phyloP scores from a whole-genome alignment of 2,329 filamentous ascomycete genomes.

The Exophiala spinifera region DNA sequence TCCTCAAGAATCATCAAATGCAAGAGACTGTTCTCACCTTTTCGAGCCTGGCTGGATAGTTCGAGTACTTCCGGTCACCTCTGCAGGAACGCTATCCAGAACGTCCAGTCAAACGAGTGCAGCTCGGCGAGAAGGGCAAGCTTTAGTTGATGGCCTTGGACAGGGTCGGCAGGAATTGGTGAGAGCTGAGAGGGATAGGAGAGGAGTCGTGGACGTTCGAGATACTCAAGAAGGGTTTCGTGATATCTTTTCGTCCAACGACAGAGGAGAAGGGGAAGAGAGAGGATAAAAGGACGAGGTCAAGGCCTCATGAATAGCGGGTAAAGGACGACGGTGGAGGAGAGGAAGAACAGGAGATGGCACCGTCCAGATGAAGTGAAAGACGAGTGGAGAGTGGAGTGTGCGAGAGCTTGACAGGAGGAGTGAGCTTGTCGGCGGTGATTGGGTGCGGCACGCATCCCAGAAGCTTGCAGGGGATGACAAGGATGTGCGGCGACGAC shows the following conservation, averaged over 20 bases:
- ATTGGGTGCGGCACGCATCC: conserved; percentile 20
- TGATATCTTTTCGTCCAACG: conserved; percentile 27
- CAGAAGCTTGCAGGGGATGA: conserved; percentile 26
- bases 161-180: conserved; percentile 21
- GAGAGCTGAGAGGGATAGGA: conserved; percentile 16
- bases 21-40: not conserved
- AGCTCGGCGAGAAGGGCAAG: conserved; percentile 11
- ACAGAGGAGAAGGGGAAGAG: conserved; percentile 20
- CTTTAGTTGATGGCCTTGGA: conserved; percentile 9
- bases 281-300: conserved; percentile 23
- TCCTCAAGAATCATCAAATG: not conserved
- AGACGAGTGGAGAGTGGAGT: conserved; percentile 21
- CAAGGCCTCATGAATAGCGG: conserved; percentile 20
- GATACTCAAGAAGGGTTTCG: conserved; percentile 23
- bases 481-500: conserved; percentile 20
- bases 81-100: conserved; percentile 28
- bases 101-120: conserved; percentile 24
- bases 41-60: conserved; percentile 6
- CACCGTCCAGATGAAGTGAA: conserved; percentile 20
- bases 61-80: conserved; percentile 8
- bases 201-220: conserved; percentile 26
- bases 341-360: conserved; percentile 22
- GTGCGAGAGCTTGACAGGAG: conserved; percentile 24
- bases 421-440: conserved; percentile 10
- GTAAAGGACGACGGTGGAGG: conserved; percentile 15